Percentiles rank a stretch among this genome's conserved stretches.
Conservation (phyloP, 2,329 filamentous ascomycete genomes). For the Penicillium nordicum region DNA sequence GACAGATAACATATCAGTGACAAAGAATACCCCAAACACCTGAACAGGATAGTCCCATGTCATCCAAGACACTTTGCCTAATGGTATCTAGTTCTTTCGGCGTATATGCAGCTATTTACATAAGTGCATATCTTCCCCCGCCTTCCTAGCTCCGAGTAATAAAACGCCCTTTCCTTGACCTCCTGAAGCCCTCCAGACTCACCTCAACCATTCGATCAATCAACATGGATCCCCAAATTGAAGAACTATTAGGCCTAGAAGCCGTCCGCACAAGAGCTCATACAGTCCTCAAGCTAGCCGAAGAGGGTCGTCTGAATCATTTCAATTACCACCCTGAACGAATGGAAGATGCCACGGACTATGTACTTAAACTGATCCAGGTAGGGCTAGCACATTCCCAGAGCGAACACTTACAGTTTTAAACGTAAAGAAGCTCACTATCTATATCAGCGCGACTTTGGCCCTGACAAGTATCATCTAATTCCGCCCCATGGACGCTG, state of each 20-base stretch:
- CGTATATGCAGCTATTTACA: constrained; percentile 1
- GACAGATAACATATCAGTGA: constrained; percentile 5
- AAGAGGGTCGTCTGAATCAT: constrained; percentile 39
- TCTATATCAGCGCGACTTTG: constrained; percentile 49
- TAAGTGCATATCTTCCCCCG: constrained; percentile 6
- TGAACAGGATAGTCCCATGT: not conserved
- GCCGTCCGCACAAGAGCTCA: constrained; percentile 30
- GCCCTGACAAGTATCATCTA: constrained; percentile 44
- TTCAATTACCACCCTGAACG: constrained; percentile 43
- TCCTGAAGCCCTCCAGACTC: not conserved
- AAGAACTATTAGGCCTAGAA: constrained; percentile 28
- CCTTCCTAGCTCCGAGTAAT: not conserved
- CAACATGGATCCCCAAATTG: constrained; percentile 22
- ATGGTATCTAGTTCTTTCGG: not conserved
- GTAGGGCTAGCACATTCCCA: constrained; percentile 25
- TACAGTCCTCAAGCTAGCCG: constrained; percentile 35
- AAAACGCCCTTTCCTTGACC: not conserved
- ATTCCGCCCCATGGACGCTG: constrained; percentile 59
- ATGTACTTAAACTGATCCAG: constrained; percentile 45
- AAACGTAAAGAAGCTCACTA: not conserved
- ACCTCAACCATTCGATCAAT: not conserved
- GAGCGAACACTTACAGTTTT: not conserved
- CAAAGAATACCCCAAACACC: not conserved
- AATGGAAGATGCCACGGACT: constrained; percentile 42
- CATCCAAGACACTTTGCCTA: not conserved